Conservation (phyloP, 192 early-diverging fungal species). For the Backusella psychrophila region DNA sequence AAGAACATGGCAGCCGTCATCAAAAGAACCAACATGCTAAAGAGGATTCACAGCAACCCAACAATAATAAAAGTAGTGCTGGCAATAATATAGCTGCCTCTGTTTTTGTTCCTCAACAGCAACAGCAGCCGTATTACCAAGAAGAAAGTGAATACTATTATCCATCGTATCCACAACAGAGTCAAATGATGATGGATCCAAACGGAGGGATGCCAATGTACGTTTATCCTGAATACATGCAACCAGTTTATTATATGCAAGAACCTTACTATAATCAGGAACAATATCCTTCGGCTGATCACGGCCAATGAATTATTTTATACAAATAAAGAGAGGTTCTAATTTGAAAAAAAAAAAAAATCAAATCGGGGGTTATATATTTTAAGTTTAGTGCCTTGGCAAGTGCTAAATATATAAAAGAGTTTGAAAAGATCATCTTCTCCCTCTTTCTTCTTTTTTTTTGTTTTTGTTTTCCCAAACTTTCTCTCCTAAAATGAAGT, state of each 20-base stretch:
- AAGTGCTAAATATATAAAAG: not conserved
- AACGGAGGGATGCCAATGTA: not conserved
- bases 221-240: not conserved
- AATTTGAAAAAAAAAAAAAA: not conserved
- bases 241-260: constrained; percentile 3
- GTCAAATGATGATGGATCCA: not conserved
- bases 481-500: not conserved
- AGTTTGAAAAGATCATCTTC: no score
- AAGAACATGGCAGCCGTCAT: not conserved
- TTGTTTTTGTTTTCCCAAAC: no score
- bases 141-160: not conserved
- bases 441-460: not conserved
- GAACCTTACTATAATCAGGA: not conserved
- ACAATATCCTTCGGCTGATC: not conserved
- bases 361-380: not conserved
- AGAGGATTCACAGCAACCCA: not conserved
- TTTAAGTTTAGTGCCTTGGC: not conserved
- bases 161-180: not conserved
- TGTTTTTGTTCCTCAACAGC: not conserved
- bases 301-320: not conserved
- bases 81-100: not conserved
- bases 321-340: not conserved
- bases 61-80: not conserved
- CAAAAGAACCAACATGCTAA: not conserved
- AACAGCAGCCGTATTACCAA: not conserved